Conservation (phyloP, 1,284 basidiomycete species). For the Apiotrichum laibachii region DNA sequence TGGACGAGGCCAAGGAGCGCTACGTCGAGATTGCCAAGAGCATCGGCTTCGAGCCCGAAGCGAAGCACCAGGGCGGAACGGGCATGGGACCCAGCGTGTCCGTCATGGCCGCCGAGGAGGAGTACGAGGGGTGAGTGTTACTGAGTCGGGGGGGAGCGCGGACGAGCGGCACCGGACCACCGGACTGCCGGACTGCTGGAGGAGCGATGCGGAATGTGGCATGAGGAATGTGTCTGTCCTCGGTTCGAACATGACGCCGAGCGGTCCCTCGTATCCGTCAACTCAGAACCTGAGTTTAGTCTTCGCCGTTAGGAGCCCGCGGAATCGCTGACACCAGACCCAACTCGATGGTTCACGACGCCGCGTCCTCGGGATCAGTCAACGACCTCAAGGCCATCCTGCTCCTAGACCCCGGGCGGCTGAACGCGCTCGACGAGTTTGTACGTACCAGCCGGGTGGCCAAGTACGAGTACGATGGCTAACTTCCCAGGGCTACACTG, state of each 20-base stretch:
- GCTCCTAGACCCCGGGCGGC: slow-evolving; percentile 47
- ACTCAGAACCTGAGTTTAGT: not conserved
- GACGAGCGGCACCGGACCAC: no score
- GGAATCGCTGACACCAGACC: not conserved
- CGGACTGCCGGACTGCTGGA: no score
- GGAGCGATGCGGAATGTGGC: no score
- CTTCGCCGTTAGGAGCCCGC: no score
- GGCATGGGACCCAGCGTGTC: slow-evolving; percentile 62
- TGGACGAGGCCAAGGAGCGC: slow-evolving; percentile 49
- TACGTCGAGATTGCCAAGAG: slow-evolving; percentile 69
- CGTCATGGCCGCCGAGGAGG: slow-evolving; percentile 53
- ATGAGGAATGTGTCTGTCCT: no score
- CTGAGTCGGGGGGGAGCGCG: not conserved
- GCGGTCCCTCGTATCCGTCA: no score
- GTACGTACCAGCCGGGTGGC: slow-evolving; percentile 52
- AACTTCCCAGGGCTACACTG: slow-evolving; percentile 68
- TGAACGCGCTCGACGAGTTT: slow-evolving; percentile 62
- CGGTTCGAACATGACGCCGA: no score
- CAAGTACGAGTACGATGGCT: slow-evolving; percentile 1
- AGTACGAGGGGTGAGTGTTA: slow-evolving; percentile 18
- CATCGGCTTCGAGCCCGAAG: slow-evolving; percentile 61
- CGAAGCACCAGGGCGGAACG: slow-evolving; percentile 31
- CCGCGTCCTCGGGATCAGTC: slow-evolving; percentile 62
- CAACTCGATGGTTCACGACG: slow-evolving; percentile 57
- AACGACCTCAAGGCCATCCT: slow-evolving; percentile 57